Conservation (phyloP, 2,329 filamentous ascomycete genomes). For the Rhinocladiella similis region DNA sequence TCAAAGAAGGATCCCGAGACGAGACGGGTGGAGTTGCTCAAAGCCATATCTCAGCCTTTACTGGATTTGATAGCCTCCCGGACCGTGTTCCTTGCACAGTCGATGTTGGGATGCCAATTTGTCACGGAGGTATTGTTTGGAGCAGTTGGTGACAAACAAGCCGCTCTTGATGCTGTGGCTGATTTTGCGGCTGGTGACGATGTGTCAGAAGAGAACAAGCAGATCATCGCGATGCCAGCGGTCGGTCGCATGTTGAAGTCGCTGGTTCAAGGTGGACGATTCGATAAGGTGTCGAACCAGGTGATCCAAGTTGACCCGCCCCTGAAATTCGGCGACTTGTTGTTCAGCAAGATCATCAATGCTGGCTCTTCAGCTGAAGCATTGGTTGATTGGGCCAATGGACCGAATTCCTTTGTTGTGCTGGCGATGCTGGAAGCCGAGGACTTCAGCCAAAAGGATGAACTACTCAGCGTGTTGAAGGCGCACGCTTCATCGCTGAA, state of each 20-base stretch:
- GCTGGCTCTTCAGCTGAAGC: constrained; percentile 53
- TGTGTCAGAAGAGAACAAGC: constrained; percentile 42
- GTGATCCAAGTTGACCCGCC: constrained; percentile 69
- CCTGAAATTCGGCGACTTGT: constrained; percentile 73
- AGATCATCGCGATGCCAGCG: constrained; percentile 62
- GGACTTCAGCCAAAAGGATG: constrained; percentile 66
- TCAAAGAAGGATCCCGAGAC: constrained; percentile 87
- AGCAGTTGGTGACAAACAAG: constrained; percentile 71
- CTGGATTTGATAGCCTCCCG: constrained; percentile 71
- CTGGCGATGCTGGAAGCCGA: constrained; percentile 76
- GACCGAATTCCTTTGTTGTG: constrained; percentile 82
- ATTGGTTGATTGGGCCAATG: constrained; percentile 80
- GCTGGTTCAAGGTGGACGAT: constrained; percentile 84
- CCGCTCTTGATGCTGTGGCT: constrained; percentile 68
- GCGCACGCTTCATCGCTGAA: constrained; percentile 54
- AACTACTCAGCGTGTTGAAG: constrained; percentile 69
- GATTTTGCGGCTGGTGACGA: constrained; percentile 41
- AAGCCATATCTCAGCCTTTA: constrained; percentile 71
- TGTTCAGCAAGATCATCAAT: constrained; percentile 72
- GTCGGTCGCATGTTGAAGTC: constrained; percentile 87
- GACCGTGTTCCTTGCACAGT: constrained; percentile 67
- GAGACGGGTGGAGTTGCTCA: constrained; percentile 74
- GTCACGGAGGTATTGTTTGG: constrained; percentile 79
- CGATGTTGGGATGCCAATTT: constrained; percentile 83
- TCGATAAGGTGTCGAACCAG: constrained; percentile 71